These are phyloP conservation scores for Glycine tomentella DNA, from an alignment of 306 rosid species.

Conservation along the genomic window DNA sequence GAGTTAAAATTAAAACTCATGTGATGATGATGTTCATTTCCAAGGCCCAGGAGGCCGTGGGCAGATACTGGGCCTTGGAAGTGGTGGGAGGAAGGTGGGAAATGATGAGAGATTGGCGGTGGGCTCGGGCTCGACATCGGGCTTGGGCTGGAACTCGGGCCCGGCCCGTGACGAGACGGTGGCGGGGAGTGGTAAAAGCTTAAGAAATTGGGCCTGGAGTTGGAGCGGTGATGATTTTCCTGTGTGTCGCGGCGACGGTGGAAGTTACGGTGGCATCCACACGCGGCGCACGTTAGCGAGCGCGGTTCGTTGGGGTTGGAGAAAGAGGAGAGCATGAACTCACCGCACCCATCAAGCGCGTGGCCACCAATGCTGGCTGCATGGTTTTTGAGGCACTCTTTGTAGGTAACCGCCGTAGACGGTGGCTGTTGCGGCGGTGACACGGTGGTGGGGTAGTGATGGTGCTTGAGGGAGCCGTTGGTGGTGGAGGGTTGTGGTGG, in stretches of 20 bases:
- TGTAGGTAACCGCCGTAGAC: constrained; percentile 52
- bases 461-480: constrained; percentile 46
- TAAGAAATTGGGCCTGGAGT: constrained; percentile 42
- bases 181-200: constrained; percentile 44
- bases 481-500: constrained; percentile 50
- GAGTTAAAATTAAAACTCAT: neutral
- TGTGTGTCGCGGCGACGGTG: constrained; percentile 84
- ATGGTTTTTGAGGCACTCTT: constrained; percentile 84
- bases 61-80: constrained; percentile 42
- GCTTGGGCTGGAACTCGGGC: constrained; percentile 42
- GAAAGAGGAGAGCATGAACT: constrained; percentile 69
- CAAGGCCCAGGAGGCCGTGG: constrained; percentile 56
- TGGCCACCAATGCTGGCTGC: constrained; percentile 84
- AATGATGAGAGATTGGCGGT: constrained; percentile 66
- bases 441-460: neutral
- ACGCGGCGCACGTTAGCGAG: constrained; percentile 81
- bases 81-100: constrained; percentile 60
- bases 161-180: constrained; percentile 42
- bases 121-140: constrained; percentile 67
- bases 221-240: neutral
- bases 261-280: constrained; percentile 94
- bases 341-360: constrained; percentile 90
- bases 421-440: constrained; percentile 24
- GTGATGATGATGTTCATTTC: constrained; percentile 45
- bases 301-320: constrained; percentile 63